Percentiles rank a stretch among this genome's conserved stretches.
Evolutionary conservation across 2,329 filamentous ascomycete genomes (phyloP).

Genomic region (Hypoxylon sp.): DNA sequence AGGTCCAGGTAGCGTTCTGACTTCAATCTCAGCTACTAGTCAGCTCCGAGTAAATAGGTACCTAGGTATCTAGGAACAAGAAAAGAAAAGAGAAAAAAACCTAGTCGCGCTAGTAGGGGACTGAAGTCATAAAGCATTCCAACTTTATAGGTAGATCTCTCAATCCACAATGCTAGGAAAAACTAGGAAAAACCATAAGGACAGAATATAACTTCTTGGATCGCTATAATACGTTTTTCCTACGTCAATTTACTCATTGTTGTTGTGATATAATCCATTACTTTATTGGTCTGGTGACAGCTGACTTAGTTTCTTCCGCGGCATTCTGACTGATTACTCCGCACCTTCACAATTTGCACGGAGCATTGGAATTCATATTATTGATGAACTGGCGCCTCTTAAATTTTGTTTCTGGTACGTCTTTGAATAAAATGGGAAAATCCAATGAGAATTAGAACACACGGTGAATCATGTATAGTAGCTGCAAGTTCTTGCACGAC

Average conservation of each 20-base stretch:
- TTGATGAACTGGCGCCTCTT: not conserved
- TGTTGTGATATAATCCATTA: not conserved
- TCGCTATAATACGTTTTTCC: not conserved
- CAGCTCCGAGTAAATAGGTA: no score
- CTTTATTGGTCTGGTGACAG: not conserved
- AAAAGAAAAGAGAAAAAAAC: no score
- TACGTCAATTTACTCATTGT: not conserved
- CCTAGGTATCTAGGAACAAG: no score
- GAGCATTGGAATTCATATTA: not conserved
- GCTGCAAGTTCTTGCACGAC: not conserved
- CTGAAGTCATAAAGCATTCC: no score
- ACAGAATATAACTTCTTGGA: not conserved
- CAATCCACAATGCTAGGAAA: not conserved
- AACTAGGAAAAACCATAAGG: not conserved
- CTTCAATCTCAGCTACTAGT: no score
- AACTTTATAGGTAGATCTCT: no score
- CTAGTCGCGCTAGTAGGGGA: no score
- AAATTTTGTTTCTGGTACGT: not conserved
- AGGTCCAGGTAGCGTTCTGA: no score
- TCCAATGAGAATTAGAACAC: not conserved
- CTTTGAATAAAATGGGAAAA: not conserved
- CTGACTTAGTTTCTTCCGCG: not conserved
- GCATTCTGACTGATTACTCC: not conserved
- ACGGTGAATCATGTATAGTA: not conserved
- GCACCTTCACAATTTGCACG: not conserved